Base-by-base conservation (phyloP, 176 grass and related monocot species). In the Carex pumila region DNA sequence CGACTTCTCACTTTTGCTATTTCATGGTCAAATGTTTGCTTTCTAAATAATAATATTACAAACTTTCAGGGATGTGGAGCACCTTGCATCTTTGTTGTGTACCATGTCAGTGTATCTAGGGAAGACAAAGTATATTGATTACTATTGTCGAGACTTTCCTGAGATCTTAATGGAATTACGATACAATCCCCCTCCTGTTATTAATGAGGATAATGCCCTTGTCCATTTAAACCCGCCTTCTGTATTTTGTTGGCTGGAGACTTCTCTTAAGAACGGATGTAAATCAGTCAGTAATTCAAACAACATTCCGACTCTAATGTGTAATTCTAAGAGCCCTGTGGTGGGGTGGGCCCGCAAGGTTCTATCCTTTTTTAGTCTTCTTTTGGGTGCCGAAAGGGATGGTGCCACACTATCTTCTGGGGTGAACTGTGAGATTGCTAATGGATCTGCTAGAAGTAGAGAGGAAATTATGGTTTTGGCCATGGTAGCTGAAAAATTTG, bases 401-500 rank as follows among this genome's bases (percentile, higher is more conserved):
- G 92, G 89, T 65, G 88, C 59, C 56, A 85, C 79, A 63, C 84
- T 97, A 68, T 97, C 94, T 87, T 94, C 94, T 74, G 92, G 94
- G 84, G 92, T 97, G 53, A 90, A 89, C 70, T 94, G 94, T 94
- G 94, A 97, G 53, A 86, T 97, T 87, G 90, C 94, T 80, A 92
- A 86, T 86, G 94, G 94, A 86, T 94, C 91, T 74, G 84, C 86
- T 14, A 94, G 90, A 87, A 94, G 83, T 67, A 63, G 49, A 6
- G 92, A 98, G 60, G 95, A 98, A 70, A 82, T 93, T 86, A 91
- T 92, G 81, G 89, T 98, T 82, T 84, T 98, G 17, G 79, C 92
- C 80, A 98, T 98, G 95, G 95, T 94, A 71, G 90, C 80, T 90
- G 95, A 98, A 84, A 98, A 90, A 61, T 98, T 98, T 83, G 90